Evolutionary conservation across 345 rosid genomes (phyloP).

Genomic region (Tarenaya hassleriana): DNA sequence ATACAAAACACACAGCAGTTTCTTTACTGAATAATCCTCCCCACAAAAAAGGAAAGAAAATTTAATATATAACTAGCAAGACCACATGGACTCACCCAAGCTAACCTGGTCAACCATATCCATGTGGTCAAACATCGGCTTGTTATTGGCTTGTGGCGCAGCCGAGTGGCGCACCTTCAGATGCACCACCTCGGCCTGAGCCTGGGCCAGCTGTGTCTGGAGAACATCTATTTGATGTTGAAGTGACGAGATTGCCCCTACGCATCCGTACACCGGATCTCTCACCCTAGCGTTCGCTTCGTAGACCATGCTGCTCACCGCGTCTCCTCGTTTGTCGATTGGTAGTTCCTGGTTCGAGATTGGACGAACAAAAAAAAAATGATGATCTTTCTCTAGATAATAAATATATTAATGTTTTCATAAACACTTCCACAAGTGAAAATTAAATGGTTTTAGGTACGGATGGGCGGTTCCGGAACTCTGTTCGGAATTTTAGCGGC

Average conservation of each 20-base stretch:
- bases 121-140: constrained; percentile 49
- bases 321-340: constrained; percentile 72
- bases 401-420: too few relatives aligned
- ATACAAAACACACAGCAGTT: too few relatives aligned
- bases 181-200: constrained; percentile 89
- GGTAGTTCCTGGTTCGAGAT: constrained; percentile 54
- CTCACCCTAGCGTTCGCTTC: constrained; percentile 94
- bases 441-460: too few relatives aligned
- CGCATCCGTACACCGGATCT: constrained; percentile 94
- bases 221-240: constrained; percentile 78
- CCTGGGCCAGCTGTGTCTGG: constrained; percentile 78
- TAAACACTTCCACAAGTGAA: too few relatives aligned
- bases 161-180: constrained; percentile 49
- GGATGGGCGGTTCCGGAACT: too few relatives aligned
- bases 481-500: too few relatives aligned
- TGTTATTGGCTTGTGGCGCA: constrained; percentile 37
- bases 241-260: constrained; percentile 79
- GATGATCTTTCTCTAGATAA: too few relatives aligned
- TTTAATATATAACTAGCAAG: constrained; percentile 49
- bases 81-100: constrained; percentile 71
- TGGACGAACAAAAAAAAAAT: too few relatives aligned
- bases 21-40: too few relatives aligned
- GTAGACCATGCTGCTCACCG: constrained; percentile 85
- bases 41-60: too few relatives aligned
- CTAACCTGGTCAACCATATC: constrained; percentile 58